A percentile compares a stretch with the other conserved stretches of the same genome.
Evolutionary conservation across 306 rosid genomes (phyloP).

Genomic region (Aeschynomene evenia): DNA sequence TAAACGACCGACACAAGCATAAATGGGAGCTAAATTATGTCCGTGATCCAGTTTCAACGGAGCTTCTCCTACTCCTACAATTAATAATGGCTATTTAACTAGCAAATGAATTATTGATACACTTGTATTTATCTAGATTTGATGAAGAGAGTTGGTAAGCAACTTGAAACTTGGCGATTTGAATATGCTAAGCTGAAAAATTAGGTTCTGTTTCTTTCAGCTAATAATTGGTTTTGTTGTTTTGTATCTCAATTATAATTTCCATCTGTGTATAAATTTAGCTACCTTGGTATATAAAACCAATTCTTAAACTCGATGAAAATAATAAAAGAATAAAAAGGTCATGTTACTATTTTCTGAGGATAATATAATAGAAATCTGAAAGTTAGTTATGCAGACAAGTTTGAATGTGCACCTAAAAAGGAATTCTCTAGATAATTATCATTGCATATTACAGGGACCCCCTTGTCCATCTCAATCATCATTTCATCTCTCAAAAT

Average conservation of each 20-base stretch:
- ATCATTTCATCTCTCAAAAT: background rate
- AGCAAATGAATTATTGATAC: background rate
- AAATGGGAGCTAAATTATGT: background rate
- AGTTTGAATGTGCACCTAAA: no score
- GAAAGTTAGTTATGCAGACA: no score
- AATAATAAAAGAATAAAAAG: background rate
- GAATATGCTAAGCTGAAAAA: background rate
- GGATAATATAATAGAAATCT: background rate
- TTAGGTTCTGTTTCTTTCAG: background rate
- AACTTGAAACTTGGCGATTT: background rate
- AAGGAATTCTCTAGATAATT: background rate
- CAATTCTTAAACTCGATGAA: no score
- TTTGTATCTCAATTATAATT: background rate
- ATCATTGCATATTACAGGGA: background rate
- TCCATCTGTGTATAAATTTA: no score
- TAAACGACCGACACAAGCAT: background rate
- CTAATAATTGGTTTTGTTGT: background rate
- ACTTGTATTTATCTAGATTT: background rate
- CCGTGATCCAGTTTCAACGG: constrained; percentile 19
- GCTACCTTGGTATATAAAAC: background rate
- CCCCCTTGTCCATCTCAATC: background rate
- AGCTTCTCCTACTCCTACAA: background rate
- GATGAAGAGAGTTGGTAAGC: background rate
- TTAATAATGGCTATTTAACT: background rate
- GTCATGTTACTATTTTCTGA: background rate